Percentiles rank a stretch among this genome's conserved stretches.
These are phyloP conservation scores for Botryotinia globosa DNA, from an alignment of 2,329 filamentous ascomycete genomes.

Conservation along the genomic window DNA sequence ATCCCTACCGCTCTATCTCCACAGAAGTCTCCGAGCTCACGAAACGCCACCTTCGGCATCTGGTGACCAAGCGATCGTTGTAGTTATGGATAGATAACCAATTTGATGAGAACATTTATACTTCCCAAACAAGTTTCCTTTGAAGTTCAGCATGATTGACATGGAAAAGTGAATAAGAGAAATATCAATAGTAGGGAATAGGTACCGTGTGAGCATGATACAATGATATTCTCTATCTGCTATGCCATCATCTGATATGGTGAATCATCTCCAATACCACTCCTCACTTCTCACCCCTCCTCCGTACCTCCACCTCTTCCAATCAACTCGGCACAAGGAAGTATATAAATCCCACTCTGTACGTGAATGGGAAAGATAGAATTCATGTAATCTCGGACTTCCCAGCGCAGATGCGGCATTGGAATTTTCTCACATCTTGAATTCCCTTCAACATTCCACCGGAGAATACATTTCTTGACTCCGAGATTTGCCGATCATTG, in stretches of 20 bases:
- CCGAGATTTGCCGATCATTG: too few relatives aligned
- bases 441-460: not conserved
- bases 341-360: not conserved
- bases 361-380: rapidly evolving
- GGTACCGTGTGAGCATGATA: not conserved
- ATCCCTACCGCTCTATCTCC: rapidly evolving
- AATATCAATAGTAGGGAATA: not conserved
- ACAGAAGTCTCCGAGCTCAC: not conserved
- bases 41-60: not conserved
- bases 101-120: not conserved
- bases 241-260: not conserved
- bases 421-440: not conserved
- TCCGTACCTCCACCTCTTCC: too few relatives aligned
- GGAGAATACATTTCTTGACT: too few relatives aligned
- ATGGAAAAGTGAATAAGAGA: not conserved
- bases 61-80: not conserved
- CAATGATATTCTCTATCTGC: not conserved
- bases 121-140: not conserved
- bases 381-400: rapidly evolving
- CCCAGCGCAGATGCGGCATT: not conserved
- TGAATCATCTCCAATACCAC: not conserved
- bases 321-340: not conserved
- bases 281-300: not conserved
- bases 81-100: rapidly evolving
- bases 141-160: rapidly evolving